Evolutionary conservation across 257 asterid species (phyloP).

Genomic region (Anisodus acutangulus): DNA sequence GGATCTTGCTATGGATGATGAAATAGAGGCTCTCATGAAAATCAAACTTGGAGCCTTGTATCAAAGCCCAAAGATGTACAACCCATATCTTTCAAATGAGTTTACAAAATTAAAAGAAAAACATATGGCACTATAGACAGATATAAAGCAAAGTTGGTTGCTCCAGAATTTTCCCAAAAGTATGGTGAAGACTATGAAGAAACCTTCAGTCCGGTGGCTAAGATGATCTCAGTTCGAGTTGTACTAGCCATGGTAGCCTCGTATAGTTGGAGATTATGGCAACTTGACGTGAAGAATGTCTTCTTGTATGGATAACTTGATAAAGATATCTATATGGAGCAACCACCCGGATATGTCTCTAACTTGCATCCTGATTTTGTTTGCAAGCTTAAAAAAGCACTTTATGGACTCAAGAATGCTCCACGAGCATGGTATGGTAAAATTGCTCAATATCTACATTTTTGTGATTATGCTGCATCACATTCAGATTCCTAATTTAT

Average conservation of each 20-base stretch:
- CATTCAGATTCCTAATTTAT: too few relatives aligned
- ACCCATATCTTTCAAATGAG: background rate
- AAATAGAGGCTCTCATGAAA: background rate
- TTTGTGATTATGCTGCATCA: too few relatives aligned
- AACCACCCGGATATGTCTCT: background rate
- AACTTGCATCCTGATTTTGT: background rate
- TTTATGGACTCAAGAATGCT: background rate
- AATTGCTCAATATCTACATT: too few relatives aligned
- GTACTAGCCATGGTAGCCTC: background rate
- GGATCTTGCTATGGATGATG: background rate
- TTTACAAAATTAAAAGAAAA: too few relatives aligned
- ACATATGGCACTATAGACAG: background rate
- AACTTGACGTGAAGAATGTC: background rate
- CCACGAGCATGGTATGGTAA: background rate
- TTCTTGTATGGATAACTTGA: background rate
- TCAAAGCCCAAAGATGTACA: background rate
- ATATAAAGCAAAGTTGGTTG: constrained; percentile 26
- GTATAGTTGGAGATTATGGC: background rate
- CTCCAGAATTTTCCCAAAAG: constrained; percentile 29
- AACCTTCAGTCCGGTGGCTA: constrained; percentile 30
- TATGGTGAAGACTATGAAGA: constrained; percentile 33
- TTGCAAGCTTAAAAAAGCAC: background rate
- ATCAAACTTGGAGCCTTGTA: background rate
- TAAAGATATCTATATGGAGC: background rate
- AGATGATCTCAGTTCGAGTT: constrained; percentile 7